A percentile compares a stretch with the other conserved stretches of the same genome.
Evolutionary conservation across 2,329 filamentous ascomycete genomes (phyloP).

Genomic region (Sporothrix variecibatus): DNA sequence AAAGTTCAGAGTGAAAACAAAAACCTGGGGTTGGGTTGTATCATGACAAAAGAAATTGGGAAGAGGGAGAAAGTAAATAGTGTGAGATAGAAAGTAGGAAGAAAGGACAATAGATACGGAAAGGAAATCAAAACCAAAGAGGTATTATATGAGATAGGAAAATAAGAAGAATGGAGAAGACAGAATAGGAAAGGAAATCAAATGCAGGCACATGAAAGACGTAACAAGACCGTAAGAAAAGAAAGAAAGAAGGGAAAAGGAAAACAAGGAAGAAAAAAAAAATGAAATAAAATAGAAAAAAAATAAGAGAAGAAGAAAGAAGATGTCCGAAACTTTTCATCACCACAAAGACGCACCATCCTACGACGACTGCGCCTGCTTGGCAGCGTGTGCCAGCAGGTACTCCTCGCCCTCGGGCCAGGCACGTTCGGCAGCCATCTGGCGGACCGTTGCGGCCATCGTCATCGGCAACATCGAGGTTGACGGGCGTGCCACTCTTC

Average conservation of each 20-base stretch:
- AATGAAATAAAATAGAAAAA: background rate
- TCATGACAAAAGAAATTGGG: background rate
- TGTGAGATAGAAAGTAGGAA: background rate
- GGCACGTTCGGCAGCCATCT: constrained; percentile 59
- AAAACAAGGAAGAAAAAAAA: background rate
- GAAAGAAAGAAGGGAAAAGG: background rate
- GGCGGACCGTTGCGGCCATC: constrained; percentile 48
- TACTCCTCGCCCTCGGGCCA: constrained; percentile 60
- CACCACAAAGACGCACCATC: background rate
- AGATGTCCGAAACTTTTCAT: constrained; percentile 5
- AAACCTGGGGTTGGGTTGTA: background rate
- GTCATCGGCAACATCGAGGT: constrained; percentile 35
- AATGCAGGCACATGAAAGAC: constrained; percentile 5
- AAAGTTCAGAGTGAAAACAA: background rate
- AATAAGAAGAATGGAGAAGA: background rate
- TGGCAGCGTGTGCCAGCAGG: constrained; percentile 36
- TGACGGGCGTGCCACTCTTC: constrained; percentile 29
- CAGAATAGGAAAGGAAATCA: background rate
- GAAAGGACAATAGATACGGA: background rate
- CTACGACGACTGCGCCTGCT: background rate
- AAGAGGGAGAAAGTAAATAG: background rate
- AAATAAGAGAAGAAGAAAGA: background rate
- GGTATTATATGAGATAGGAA: background rate
- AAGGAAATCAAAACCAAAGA: background rate
- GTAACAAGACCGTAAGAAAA: constrained; percentile 6